Evolutionary conservation across 73 alveolate species (phyloP).

Genomic region (Paraurostyla sp.): DNA sequence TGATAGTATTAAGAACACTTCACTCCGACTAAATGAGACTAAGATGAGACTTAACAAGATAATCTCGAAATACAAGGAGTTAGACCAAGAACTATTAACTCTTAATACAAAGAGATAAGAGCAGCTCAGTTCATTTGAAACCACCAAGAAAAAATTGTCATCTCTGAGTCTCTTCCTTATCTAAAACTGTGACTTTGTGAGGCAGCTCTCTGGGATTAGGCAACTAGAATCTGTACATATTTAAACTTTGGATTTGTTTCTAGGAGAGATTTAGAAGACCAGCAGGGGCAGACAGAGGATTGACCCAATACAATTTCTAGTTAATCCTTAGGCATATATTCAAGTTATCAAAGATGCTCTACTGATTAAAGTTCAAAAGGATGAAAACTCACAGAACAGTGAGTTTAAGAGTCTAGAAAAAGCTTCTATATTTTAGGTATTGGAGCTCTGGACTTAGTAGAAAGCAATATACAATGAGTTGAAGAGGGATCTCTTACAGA

Average conservation of each 20-base stretch:
- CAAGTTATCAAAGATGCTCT: not conserved
- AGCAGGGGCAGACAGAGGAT: slow-evolving; percentile 20
- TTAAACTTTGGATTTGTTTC: not conserved
- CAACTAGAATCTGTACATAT: not conserved
- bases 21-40: not conserved
- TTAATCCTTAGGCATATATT: not conserved
- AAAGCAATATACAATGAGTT: not conserved
- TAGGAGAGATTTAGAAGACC: slow-evolving; percentile 1
- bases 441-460: not conserved
- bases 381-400: not conserved
- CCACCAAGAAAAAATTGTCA: not conserved
- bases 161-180: not conserved
- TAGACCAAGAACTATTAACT: not conserved
- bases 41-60: not conserved
- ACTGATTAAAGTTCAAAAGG: not conserved
- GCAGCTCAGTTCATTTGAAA: not conserved
- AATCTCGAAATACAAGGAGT: not conserved
- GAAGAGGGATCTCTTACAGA: not conserved
- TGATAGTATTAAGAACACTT: slow-evolving; percentile 10
- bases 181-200: not conserved
- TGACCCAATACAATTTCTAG: not conserved
- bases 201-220: not conserved
- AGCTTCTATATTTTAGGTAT: not conserved
- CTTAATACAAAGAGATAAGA: not conserved
- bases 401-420: not conserved